Percentiles rank a stretch among this genome's conserved stretches.
Evolutionary conservation across 2,329 filamentous ascomycete genomes (phyloP).

Genomic region (Lasiodiplodia hormozganensis): DNA sequence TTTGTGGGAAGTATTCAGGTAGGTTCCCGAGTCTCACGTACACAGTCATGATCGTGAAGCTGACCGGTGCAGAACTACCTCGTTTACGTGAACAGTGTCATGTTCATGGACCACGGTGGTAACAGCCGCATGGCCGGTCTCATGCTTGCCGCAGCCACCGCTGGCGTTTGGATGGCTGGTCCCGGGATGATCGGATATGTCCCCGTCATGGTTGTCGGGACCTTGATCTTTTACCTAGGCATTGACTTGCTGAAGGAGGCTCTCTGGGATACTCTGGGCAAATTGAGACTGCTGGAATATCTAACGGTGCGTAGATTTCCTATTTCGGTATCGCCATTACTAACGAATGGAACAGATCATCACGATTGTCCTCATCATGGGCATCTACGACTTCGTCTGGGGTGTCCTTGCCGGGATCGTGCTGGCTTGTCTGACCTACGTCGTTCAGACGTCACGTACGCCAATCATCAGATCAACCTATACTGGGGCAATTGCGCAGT

Average conservation of each 20-base stretch:
- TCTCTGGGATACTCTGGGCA: constrained; percentile 85
- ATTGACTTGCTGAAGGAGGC: constrained; percentile 92
- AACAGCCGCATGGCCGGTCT: constrained; percentile 85
- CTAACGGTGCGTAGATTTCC: constrained; percentile 67
- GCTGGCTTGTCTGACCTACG: constrained; percentile 87
- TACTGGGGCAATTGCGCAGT: constrained; percentile 85
- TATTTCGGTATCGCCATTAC: constrained; percentile 9
- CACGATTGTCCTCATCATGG: constrained; percentile 93
- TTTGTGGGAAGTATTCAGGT: constrained; percentile 82
- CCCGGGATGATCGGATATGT: constrained; percentile 92
- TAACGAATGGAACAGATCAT: constrained; percentile 63
- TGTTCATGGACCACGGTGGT: constrained; percentile 93
- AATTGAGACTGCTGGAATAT: constrained; percentile 86
- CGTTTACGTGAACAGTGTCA: constrained; percentile 96
- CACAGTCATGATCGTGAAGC: constrained; percentile 19
- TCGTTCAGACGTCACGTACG: constrained; percentile 88
- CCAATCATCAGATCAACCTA: constrained; percentile 91
- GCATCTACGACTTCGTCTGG: constrained; percentile 92
- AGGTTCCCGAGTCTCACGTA: constrained; percentile 28
- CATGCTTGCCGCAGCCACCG: constrained; percentile 81
- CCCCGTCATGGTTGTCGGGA: constrained; percentile 95
- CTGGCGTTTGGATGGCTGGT: constrained; percentile 82
- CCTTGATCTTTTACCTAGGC: constrained; percentile 91
- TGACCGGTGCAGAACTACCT: constrained; percentile 77
- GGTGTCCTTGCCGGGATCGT: constrained; percentile 93